Evolutionary conservation across 345 rosid genomes (phyloP).

Genomic region (Turritis glabra): DNA sequence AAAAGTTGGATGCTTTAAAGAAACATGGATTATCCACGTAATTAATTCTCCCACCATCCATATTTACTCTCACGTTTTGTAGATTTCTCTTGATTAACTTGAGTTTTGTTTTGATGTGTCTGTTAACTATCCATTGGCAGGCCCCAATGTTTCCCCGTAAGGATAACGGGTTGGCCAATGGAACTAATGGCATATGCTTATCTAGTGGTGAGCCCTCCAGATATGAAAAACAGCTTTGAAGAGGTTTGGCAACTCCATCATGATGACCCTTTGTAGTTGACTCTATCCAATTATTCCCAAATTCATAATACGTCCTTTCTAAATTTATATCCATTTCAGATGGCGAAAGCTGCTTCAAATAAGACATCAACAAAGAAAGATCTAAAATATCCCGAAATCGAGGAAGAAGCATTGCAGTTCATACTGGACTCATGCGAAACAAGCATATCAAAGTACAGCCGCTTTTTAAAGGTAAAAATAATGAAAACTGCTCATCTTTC

Average conservation of each 20-base stretch:
- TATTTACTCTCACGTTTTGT: not conserved
- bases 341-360: conserved; percentile 93
- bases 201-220: conserved; percentile 83
- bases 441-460: conserved; percentile 85
- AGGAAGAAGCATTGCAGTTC: conserved; percentile 77
- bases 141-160: conserved; percentile 77
- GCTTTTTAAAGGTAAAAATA: conserved; percentile 71
- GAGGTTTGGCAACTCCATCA: conserved; percentile 58
- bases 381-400: conserved; percentile 64
- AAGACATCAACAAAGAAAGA: conserved; percentile 58
- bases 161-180: conserved; percentile 89
- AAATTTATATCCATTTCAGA: conserved; percentile 45
- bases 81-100: not conserved
- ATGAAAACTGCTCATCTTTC: not conserved
- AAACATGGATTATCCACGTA: conserved; percentile 80
- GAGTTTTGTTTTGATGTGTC: not conserved
- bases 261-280: not conserved
- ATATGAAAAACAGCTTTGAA: conserved; percentile 70
- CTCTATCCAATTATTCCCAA: not conserved
- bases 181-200: conserved; percentile 91
- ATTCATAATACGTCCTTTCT: conserved; percentile 5
- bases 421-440: conserved; percentile 74
- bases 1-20: conserved; percentile 74
- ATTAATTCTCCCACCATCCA: conserved; percentile 33
- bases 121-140: conserved; percentile 42